A percentile compares a stretch with the other conserved stretches of the same genome.
These are phyloP conservation scores for Setaria viridis DNA, from an alignment of 202 grass and related monocot genomes.

Conservation along the genomic window DNA sequence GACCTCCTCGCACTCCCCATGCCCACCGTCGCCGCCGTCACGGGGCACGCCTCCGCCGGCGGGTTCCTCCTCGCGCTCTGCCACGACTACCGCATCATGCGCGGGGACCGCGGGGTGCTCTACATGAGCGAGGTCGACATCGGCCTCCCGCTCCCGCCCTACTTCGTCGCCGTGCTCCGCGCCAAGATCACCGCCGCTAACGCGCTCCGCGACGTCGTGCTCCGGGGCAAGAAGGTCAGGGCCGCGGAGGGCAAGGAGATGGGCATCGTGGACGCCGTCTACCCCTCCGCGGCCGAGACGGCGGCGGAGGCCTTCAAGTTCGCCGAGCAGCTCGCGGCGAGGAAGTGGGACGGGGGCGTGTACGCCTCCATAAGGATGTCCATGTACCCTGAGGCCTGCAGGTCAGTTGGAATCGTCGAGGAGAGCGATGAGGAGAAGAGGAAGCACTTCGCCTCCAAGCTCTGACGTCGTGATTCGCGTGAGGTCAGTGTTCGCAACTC, in stretches of 20 bases:
- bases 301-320: conserved; percentile 70
- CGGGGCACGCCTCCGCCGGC: conserved; percentile 75
- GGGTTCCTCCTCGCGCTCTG: conserved; percentile 77
- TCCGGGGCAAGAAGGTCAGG: conserved; percentile 64
- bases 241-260: conserved; percentile 75
- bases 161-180: conserved; percentile 68
- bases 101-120: conserved; percentile 81
- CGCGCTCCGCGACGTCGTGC: conserved; percentile 63
- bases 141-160: conserved; percentile 73
- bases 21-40: conserved; percentile 88
- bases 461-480: conserved; percentile 40
- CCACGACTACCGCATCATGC: conserved; percentile 91
- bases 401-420: conserved; percentile 55
- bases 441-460: conserved; percentile 53
- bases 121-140: conserved; percentile 98
- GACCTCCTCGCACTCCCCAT: conserved; percentile 83
- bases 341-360: conserved; percentile 84
- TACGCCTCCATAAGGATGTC: conserved; percentile 81
- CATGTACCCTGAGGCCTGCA: conserved; percentile 69
- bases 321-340: conserved; percentile 71
- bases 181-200: conserved; percentile 73
- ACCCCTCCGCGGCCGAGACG: conserved; percentile 62
- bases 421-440: conserved; percentile 72
- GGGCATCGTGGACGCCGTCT: conserved; percentile 78
- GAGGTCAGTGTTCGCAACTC: conserved; percentile 11